Percentiles rank a stretch among this genome's conserved stretches.
phyloP scores from a whole-genome alignment of 225 moss, liverwort and hornwort species.

The Polytrichum formosum region DNA sequence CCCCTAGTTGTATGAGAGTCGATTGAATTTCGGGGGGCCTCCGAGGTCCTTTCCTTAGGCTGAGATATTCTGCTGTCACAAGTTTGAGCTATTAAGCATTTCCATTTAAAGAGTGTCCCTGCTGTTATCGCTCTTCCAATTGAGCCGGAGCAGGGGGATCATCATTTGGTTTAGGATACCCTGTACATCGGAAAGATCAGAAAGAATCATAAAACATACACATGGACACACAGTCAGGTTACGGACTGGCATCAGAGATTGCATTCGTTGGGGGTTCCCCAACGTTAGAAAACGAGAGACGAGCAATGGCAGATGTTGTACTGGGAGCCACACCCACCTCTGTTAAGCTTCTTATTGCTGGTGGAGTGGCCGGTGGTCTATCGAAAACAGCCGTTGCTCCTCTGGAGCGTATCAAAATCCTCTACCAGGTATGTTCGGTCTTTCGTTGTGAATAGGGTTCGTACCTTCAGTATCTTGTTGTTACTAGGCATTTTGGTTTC shows the following conservation, averaged over 20 bases:
- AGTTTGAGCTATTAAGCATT: not conserved
- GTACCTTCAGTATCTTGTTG: too few species aligned
- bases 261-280: slow-evolving; percentile 34
- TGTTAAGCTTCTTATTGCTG: slow-evolving; percentile 86
- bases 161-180: not conserved
- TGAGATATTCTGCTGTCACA: too few species aligned
- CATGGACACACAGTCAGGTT: slow-evolving; percentile 52
- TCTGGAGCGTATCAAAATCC: slow-evolving; percentile 83
- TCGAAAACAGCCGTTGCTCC: slow-evolving; percentile 89
- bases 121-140: not conserved
- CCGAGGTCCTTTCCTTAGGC: slow-evolving; percentile 3
- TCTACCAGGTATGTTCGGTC: slow-evolving; percentile 62
- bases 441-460: not conserved
- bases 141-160: not conserved
- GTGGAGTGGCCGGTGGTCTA: slow-evolving; percentile 80
- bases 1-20: slow-evolving; percentile 21
- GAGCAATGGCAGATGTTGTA: slow-evolving; percentile 35
- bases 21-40: slow-evolving; percentile 6
- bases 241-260: slow-evolving; percentile 31
- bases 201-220: not conserved
- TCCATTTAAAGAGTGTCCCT: not conserved
- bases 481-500: too few species aligned
- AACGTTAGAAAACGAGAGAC: slow-evolving; percentile 34
- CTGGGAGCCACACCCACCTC: slow-evolving; percentile 47
- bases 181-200: not conserved